Percentiles rank a stretch among this genome's conserved stretches.
phyloP scores from a whole-genome alignment of 2,329 filamentous ascomycete genomes.

The Aciculosporium take region DNA sequence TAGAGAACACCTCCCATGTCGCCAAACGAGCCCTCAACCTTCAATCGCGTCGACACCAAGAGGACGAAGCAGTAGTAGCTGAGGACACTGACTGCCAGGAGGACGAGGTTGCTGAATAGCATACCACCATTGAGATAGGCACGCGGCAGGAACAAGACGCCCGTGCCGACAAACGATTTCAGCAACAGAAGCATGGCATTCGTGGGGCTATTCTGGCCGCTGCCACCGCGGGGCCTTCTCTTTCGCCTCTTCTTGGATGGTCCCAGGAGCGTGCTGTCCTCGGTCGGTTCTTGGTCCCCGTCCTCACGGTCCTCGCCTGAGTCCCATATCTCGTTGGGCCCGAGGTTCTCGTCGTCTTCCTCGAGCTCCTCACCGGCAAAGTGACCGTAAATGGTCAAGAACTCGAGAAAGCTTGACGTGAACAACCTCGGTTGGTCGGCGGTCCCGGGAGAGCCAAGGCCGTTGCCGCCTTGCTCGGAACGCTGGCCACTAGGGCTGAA shows the following conservation, averaged over 20 bases:
- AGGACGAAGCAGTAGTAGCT: constrained; percentile 98
- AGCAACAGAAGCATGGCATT: constrained; percentile 75
- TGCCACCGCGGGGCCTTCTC: constrained; percentile 59
- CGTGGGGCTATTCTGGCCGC: constrained; percentile 62
- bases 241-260: constrained; percentile 59
- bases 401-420: constrained; percentile 90
- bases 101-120: constrained; percentile 85
- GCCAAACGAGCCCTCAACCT: constrained; percentile 87
- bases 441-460: constrained; percentile 17
- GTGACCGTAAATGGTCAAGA: constrained; percentile 87
- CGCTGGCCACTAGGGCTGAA: constrained; percentile 37
- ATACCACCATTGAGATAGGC: constrained; percentile 95
- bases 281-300: constrained; percentile 65
- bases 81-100: constrained; percentile 70
- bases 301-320: constrained; percentile 59
- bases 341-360: constrained; percentile 83
- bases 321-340: constrained; percentile 81
- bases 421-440: constrained; percentile 42
- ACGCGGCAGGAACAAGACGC: constrained; percentile 81
- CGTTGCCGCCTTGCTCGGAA: constrained; percentile 19
- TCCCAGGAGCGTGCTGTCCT: constrained; percentile 72
- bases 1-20: constrained; percentile 90
- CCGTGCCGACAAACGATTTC: constrained; percentile 96
- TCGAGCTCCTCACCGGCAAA: constrained; percentile 95
- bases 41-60: constrained; percentile 72